Percentiles rank a stretch among this genome's conserved stretches.
phyloP scores from a whole-genome alignment of 768 basidiomycete genomes.

The Pisolithus sp. region DNA sequence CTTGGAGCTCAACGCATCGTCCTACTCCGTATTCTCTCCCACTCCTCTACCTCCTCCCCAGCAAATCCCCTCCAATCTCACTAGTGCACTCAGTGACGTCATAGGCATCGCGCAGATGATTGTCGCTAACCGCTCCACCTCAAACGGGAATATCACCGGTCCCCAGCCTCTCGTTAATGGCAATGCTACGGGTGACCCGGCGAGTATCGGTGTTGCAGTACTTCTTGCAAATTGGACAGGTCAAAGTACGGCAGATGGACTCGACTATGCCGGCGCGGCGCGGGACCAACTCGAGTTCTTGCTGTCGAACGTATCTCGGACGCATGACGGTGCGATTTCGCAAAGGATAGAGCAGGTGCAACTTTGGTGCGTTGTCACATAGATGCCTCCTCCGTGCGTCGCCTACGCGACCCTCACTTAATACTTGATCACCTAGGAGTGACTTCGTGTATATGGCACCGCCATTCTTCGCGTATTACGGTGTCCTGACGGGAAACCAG shows the following conservation, averaged over 20 bases:
- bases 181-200: constrained; percentile 69
- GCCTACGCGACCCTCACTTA: not conserved
- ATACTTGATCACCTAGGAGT: constrained; percentile 38
- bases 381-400: not conserved
- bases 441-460: constrained; percentile 85
- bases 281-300: constrained; percentile 60
- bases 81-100: constrained; percentile 43
- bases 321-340: constrained; percentile 73
- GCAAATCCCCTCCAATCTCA: constrained; percentile 11
- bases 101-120: constrained; percentile 47
- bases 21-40: constrained; percentile 39
- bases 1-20: constrained; percentile 40
- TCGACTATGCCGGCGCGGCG: constrained; percentile 60
- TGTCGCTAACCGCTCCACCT: constrained; percentile 40
- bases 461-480: constrained; percentile 84
- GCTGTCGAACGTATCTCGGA: constrained; percentile 49
- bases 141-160: constrained; percentile 38
- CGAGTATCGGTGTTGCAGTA: constrained; percentile 68
- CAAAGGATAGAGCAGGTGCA: constrained; percentile 66
- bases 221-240: constrained; percentile 55
- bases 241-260: constrained; percentile 28
- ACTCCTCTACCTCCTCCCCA: constrained; percentile 22
- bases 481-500: constrained; percentile 49
- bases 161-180: constrained; percentile 56
- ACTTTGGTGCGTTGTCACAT: constrained; percentile 45